A percentile compares a stretch with the other conserved stretches of the same genome.
These are phyloP conservation scores for Acrodontium crateriforme DNA, from an alignment of 2,329 filamentous ascomycete species.

Conservation along the genomic window DNA sequence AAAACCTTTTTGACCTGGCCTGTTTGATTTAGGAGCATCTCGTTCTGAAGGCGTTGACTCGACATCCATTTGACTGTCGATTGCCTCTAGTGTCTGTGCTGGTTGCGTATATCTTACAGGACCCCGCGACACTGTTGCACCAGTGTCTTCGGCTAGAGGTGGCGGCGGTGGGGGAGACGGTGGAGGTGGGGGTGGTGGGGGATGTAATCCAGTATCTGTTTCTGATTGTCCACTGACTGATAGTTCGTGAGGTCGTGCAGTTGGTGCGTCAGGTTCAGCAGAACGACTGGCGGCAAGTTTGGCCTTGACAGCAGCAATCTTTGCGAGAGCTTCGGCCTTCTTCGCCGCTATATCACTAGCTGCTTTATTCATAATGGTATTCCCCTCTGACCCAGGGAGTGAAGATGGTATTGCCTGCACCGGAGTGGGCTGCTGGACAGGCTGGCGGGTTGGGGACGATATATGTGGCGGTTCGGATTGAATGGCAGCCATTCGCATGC, in stretches of 20 bases:
- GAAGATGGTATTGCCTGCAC: too few species aligned
- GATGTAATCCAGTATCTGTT: neutral
- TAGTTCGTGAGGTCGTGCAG: neutral
- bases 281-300: neutral
- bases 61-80: conserved; percentile 18
- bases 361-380: too few species aligned
- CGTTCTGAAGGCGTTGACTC: too few species aligned
- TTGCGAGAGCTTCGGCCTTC: conserved; percentile 14
- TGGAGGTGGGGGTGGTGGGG: conserved; percentile 9
- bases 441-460: conserved; percentile 11
- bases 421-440: neutral
- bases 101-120: conserved; percentile 57
- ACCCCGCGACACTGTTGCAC: conserved; percentile 59
- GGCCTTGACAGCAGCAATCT: conserved; percentile 8
- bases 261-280: too few species aligned
- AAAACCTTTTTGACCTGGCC: conserved; percentile 71
- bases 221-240: conserved; percentile 1
- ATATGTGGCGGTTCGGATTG: conserved; percentile 16
- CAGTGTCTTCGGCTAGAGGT: conserved; percentile 24
- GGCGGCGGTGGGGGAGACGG: conserved; percentile 6
- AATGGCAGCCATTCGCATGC: conserved; percentile 37
- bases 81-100: conserved; percentile 19
- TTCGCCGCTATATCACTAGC: conserved; percentile 11
- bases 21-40: conserved; percentile 41
- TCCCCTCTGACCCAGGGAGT: too few species aligned